Conservation (phyloP, 1,139 yeast species). For the Geotrichum restrictum region DNA sequence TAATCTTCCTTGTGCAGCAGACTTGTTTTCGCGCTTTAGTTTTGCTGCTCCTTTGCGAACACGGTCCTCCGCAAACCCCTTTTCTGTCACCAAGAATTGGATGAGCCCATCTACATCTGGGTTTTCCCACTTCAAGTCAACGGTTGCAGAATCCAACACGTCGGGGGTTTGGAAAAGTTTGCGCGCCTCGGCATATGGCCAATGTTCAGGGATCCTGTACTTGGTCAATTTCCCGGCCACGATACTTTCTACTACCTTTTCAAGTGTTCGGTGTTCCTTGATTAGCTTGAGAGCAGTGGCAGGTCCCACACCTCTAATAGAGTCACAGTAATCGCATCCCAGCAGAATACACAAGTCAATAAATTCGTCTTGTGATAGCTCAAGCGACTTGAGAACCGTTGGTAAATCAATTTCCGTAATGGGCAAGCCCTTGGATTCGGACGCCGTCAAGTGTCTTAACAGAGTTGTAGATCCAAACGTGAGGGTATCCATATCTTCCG, state of each 20-base stretch:
- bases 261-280: conserved; percentile 78
- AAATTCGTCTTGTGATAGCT: conserved; percentile 66
- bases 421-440: conserved; percentile 91
- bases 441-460: conserved; percentile 83
- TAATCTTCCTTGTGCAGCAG: conserved; percentile 84
- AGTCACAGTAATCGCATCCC: conserved; percentile 97
- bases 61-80: conserved; percentile 90
- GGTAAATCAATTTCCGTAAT: conserved; percentile 75
- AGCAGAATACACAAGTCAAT: conserved; percentile 86
- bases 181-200: conserved; percentile 91
- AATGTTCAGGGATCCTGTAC: conserved; percentile 83
- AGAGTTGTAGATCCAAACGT: conserved; percentile 84
- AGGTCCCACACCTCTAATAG: conserved; percentile 93
- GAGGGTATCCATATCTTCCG: conserved; percentile 97
- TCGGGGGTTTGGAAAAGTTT: conserved; percentile 80
- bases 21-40: conserved; percentile 74
- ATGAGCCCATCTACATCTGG: conserved; percentile 75
- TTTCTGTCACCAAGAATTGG: conserved; percentile 65
- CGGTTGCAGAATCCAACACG: conserved; percentile 55
- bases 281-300: conserved; percentile 86
- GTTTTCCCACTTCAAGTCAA: conserved; percentile 60
- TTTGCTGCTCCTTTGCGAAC: conserved; percentile 83
- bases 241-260: conserved; percentile 65
- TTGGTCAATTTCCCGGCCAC: conserved; percentile 64
- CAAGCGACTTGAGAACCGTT: conserved; percentile 71